Base-by-base conservation (phyloP, 805 yeast species). In the Sugiyamaella smithiae region DNA sequence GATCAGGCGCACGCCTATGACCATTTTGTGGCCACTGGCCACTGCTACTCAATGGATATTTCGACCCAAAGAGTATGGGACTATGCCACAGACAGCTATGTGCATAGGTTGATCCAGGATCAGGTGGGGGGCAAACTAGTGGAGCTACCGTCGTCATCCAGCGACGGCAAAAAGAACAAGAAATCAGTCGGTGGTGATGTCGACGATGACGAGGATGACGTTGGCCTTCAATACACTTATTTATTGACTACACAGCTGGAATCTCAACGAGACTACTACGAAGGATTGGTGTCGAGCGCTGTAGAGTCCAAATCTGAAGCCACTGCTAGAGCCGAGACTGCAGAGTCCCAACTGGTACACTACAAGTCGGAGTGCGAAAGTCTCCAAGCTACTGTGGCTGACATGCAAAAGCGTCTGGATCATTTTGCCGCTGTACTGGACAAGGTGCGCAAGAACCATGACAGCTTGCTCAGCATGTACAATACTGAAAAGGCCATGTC, bases 1-100 rank as follows among this genome's bases (percentile, higher is more conserved):
- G 86, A 88, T 45, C 77, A 77, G 26, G 89, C 85, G 44, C 97
- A 89, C 69, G 95, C 96, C 0, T 79, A 88, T 45, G 79, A 83
- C 52, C 97, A 89, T 66, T 90, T 78, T 63, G 78, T 82, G 14
- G 71, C 72, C 7, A 84, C 95, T 0, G 82, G 84, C 4, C 97
- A 89, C 65, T 86, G 96, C 58, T 89, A 87, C 68, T 85, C 96
- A 0, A 88, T 89, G 96, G 96, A 89, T 60, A 71, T 87, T 40
- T 67, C 73, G 8, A 79, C 95, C 0, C 93, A 89, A 52, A 72
- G 97, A 35, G 96, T 89, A 1, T 89, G 97, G 97, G 97, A 89
- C 64, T 89, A 89, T 63, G 89, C 90, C 0, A 90, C 90, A 1
- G 97, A 89, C 62, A 82, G 81, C 55, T 89, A 89, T 64, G 97